phyloP scores from a whole-genome alignment of 768 basidiomycete species.

The Pisolithus orientalis region DNA sequence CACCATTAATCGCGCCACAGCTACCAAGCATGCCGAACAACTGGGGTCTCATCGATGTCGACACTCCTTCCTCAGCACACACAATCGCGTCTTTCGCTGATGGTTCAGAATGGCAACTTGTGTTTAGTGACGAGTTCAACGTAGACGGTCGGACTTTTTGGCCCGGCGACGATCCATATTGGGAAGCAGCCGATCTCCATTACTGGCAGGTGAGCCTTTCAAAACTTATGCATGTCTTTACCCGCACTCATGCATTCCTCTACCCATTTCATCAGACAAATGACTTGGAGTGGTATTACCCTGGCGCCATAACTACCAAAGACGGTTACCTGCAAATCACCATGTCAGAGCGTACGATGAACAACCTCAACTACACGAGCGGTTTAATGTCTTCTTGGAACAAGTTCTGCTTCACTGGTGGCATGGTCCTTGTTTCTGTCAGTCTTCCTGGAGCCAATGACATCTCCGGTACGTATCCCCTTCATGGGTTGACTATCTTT shows the following conservation, averaged over 20 bases:
- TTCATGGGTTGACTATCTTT: not conserved
- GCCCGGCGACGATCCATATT: conserved; percentile 81
- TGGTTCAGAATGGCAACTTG: conserved; percentile 52
- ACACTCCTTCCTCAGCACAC: conserved; percentile 61
- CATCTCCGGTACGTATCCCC: conserved; percentile 33
- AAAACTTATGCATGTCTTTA: not conserved
- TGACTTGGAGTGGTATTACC: conserved; percentile 88
- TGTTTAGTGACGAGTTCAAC: conserved; percentile 90
- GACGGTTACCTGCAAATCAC: conserved; percentile 74
- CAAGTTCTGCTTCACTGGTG: conserved; percentile 93
- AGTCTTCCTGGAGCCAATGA: conserved; percentile 60
- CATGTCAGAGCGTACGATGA: conserved; percentile 55
- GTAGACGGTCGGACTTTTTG: conserved; percentile 70
- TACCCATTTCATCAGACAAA: conserved; percentile 39
- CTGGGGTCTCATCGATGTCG: conserved; percentile 66
- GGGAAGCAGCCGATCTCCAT: conserved; percentile 79
- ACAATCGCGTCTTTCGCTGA: conserved; percentile 47
- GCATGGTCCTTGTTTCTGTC: conserved; percentile 66
- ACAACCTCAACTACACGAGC: conserved; percentile 68
- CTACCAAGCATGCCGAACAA: conserved; percentile 57
- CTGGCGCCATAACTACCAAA: conserved; percentile 66
- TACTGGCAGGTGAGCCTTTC: conserved; percentile 56
- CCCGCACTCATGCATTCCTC: not conserved
- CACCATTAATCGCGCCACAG: conserved; percentile 21
- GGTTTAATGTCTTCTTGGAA: conserved; percentile 73